These are phyloP conservation scores for Ceratobasidium theobromae DNA, from an alignment of 1,284 basidiomycete species.

Conservation along the genomic window DNA sequence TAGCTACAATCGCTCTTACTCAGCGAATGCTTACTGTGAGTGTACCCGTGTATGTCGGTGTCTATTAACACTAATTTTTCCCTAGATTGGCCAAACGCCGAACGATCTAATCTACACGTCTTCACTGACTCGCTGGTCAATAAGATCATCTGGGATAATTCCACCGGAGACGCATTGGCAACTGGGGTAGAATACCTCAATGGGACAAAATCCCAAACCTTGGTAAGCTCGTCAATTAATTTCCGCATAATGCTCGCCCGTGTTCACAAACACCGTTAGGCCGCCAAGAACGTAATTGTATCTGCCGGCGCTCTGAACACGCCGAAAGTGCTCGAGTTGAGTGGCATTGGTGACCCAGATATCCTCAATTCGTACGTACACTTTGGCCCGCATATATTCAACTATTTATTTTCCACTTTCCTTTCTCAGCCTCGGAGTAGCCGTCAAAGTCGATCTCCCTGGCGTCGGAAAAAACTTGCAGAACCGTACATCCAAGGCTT, in stretches of 20 bases:
- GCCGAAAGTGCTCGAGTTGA: constrained; percentile 41
- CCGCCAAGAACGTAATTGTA: constrained; percentile 21
- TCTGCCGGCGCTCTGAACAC: constrained; percentile 38
- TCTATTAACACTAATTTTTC: not conserved
- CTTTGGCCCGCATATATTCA: not conserved
- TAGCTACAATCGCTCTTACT: constrained; percentile 20
- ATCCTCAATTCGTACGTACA: constrained; percentile 34
- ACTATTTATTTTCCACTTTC: not conserved
- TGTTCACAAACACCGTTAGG: not conserved
- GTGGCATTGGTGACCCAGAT: constrained; percentile 40
- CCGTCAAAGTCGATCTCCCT: constrained; percentile 44
- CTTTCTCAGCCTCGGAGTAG: constrained; percentile 36
- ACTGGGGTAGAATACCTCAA: constrained; percentile 23
- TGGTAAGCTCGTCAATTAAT: not conserved
- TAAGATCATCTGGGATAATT: constrained; percentile 18
- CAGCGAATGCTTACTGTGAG: constrained; percentile 22
- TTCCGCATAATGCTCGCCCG: not conserved
- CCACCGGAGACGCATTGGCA: not conserved
- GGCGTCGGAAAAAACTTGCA: constrained; percentile 53
- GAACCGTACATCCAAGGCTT: constrained; percentile 46
- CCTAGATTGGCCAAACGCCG: constrained; percentile 18
- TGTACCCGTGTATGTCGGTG: not conserved
- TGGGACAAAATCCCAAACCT: not conserved
- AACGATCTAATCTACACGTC: constrained; percentile 8
- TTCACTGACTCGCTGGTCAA: constrained; percentile 11